These are phyloP conservation scores for Geranium rotundifolium DNA, from an alignment of 345 rosid genomes.

Conservation along the genomic window DNA sequence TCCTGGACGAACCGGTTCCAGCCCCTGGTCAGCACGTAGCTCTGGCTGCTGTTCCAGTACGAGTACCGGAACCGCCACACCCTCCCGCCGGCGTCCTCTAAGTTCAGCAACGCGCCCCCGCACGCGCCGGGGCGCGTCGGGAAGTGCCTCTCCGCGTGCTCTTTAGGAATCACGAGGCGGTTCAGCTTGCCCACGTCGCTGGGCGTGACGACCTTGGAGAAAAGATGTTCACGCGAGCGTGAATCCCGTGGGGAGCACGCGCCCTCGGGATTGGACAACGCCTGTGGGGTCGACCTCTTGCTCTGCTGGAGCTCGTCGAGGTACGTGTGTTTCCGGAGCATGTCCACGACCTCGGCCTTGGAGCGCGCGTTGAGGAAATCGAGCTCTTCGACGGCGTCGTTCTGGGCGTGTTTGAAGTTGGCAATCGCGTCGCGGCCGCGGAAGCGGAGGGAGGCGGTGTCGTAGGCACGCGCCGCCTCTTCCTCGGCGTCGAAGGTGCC, in stretches of 20 bases:
- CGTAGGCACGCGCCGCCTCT: conserved; percentile 80
- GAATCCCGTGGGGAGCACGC: conserved; percentile 16
- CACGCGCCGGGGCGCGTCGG: conserved; percentile 44
- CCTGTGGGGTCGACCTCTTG: too few species aligned
- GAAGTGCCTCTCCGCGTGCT: conserved; percentile 66
- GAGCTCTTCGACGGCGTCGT: too few species aligned
- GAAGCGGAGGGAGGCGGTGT: conserved; percentile 67
- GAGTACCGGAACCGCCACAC: conserved; percentile 93
- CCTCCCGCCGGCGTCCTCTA: conserved; percentile 60
- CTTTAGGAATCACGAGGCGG: conserved; percentile 47
- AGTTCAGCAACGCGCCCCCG: conserved; percentile 50
- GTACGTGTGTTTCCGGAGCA: conserved; percentile 85
- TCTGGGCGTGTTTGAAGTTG: conserved; percentile 54
- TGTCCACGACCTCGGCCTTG: conserved; percentile 77
- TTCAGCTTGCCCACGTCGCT: conserved; percentile 63
- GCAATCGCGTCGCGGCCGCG: conserved; percentile 80
- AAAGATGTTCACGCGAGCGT: conserved; percentile 30
- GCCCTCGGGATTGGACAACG: too few species aligned
- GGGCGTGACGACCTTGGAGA: conserved; percentile 45
- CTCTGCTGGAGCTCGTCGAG: conserved; percentile 61
- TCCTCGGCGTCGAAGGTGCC: conserved; percentile 79
- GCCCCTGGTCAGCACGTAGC: conserved; percentile 87
- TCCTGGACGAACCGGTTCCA: conserved; percentile 94
- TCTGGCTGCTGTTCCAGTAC: conserved; percentile 94
- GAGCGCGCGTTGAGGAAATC: conserved; percentile 33